A percentile compares a stretch with the other conserved stretches of the same genome.
These are phyloP conservation scores for Ceratocystis cubensis DNA, from an alignment of 2,329 filamentous ascomycete species.

Conservation along the genomic window DNA sequence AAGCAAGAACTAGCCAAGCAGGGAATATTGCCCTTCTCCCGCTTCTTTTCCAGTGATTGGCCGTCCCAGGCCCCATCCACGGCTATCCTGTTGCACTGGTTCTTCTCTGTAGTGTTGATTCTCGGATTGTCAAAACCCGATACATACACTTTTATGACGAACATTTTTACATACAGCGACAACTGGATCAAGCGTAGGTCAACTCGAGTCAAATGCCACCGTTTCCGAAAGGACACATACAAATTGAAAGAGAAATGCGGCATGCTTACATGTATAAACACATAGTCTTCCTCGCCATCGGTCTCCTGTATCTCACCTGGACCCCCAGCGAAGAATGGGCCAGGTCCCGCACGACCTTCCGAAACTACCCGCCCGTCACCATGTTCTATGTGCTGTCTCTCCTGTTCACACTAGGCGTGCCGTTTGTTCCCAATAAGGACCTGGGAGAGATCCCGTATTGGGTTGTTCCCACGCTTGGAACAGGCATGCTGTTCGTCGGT, in stretches of 20 bases:
- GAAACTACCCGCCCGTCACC: constrained; percentile 31
- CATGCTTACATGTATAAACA: constrained; percentile 24
- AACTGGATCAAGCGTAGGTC: constrained; percentile 47
- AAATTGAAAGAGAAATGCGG: too few species aligned
- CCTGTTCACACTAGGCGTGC: constrained; percentile 40
- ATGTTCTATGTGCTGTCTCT: constrained; percentile 40
- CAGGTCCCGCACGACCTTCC: constrained; percentile 39
- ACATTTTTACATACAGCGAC: constrained; percentile 28
- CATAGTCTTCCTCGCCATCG: constrained; percentile 46
- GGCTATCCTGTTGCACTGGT: constrained; percentile 17
- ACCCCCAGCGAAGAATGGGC: constrained; percentile 40
- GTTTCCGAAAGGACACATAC: too few species aligned
- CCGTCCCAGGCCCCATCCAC: constrained; percentile 40
- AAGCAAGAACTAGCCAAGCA: constrained; percentile 59
- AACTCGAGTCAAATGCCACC: constrained; percentile 33
- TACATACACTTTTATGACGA: constrained; percentile 19
- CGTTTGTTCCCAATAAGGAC: constrained; percentile 42
- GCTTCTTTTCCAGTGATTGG: constrained; percentile 56
- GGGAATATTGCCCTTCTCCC: constrained; percentile 51
- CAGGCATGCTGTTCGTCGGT: constrained; percentile 39
- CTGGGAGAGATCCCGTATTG: constrained; percentile 44
- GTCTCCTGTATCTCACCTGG: constrained; percentile 41
- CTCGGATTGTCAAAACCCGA: constrained; percentile 10
- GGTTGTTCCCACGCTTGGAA: constrained; percentile 42
- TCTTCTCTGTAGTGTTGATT: constrained; percentile 16